Percentiles rank a stretch among this genome's conserved stretches.
These are phyloP conservation scores for Chytridium lagenaria DNA, from an alignment of 371 early-diverging fungal species.

Conservation along the genomic window DNA sequence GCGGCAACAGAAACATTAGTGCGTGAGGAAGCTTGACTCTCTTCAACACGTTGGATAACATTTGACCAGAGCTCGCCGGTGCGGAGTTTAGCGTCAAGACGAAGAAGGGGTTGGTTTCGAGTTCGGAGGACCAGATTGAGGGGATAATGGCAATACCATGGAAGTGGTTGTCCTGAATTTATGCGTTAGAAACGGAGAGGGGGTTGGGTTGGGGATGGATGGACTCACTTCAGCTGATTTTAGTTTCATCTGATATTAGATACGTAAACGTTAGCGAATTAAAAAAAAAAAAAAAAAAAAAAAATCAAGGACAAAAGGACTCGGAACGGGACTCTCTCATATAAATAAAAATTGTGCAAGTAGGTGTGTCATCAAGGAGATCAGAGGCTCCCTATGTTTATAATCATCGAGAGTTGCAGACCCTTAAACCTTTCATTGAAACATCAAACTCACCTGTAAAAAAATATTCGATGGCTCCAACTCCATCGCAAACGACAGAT, in stretches of 20 bases:
- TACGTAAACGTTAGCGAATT: background rate
- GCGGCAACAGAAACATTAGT: background rate
- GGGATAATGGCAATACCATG: background rate
- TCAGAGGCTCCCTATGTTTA: conserved; percentile 25
- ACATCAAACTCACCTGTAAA: conserved; percentile 18
- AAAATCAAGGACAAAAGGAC: too few species aligned
- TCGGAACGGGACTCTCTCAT: too few species aligned
- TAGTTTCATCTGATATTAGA: conserved; percentile 1
- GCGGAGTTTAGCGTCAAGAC: background rate
- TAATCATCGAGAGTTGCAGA: background rate
- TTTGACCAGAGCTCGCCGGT: conserved; percentile 20
- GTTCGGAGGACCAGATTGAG: conserved; percentile 18
- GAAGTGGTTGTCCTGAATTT: conserved; percentile 2
- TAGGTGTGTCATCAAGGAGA: background rate
- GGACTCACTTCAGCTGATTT: background rate
- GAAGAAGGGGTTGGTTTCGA: conserved; percentile 22
- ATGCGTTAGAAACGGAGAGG: background rate
- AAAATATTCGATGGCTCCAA: conserved; percentile 17
- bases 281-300: too few species aligned
- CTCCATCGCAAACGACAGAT: conserved; percentile 16
- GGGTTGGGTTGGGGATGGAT: background rate
- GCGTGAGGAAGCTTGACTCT: background rate
- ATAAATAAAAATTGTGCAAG: background rate
- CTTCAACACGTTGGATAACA: background rate
- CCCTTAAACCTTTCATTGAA: background rate